These are phyloP conservation scores for Globisporangium mamillatum DNA, from an alignment of 352 stramenopile genomes.

Conservation along the genomic window DNA sequence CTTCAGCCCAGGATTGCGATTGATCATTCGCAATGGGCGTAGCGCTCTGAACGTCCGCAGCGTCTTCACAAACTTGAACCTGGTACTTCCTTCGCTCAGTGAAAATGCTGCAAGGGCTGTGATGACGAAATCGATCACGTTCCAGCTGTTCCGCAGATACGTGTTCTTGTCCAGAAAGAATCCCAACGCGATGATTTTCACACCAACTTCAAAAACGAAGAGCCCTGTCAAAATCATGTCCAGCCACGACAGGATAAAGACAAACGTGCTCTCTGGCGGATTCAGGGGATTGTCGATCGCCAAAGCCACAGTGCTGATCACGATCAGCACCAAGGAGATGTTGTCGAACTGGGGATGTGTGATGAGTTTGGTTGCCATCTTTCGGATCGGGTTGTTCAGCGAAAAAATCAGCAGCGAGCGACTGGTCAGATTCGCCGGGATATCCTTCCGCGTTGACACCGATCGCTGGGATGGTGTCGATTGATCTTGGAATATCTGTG, in stretches of 20 bases:
- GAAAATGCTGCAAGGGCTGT: constrained; percentile 75
- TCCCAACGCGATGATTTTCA: constrained; percentile 88
- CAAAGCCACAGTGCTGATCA: constrained; percentile 61
- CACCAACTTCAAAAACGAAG: constrained; percentile 82
- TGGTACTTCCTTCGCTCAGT: constrained; percentile 55
- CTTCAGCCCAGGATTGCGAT: constrained; percentile 62
- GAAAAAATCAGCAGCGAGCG: constrained; percentile 48
- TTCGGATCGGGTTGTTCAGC: constrained; percentile 48
- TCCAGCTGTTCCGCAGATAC: constrained; percentile 87
- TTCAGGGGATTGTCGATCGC: constrained; percentile 79
- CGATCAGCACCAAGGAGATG: constrained; percentile 69
- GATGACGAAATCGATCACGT: constrained; percentile 89
- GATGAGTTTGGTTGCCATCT: constrained; percentile 44
- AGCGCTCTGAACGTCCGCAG: constrained; percentile 78
- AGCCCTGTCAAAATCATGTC: constrained; percentile 73
- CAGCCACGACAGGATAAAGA: constrained; percentile 51
- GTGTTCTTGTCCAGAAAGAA: constrained; percentile 56
- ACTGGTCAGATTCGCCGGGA: constrained; percentile 24
- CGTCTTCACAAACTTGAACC: constrained; percentile 66
- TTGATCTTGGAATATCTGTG: constrained; percentile 37
- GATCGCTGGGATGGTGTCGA: background rate
- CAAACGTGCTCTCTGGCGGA: constrained; percentile 33
- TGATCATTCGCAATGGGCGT: constrained; percentile 84
- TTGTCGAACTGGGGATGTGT: constrained; percentile 73
- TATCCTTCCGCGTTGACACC: constrained; percentile 1